These are phyloP conservation scores for Aquanectria penicillioides DNA, from an alignment of 2,329 filamentous ascomycete genomes.

Conservation along the genomic window DNA sequence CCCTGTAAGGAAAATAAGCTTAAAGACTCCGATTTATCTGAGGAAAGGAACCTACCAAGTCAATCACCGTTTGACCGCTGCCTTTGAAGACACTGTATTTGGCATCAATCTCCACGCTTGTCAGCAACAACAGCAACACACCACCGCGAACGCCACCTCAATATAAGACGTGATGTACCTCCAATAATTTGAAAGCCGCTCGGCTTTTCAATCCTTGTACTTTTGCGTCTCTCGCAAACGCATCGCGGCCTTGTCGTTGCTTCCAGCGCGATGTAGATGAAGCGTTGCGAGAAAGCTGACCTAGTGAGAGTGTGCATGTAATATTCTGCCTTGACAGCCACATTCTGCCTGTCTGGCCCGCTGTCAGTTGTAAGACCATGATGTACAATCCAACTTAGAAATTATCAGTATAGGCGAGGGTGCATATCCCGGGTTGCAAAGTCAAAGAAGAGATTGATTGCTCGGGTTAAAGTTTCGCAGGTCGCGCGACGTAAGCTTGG, in stretches of 20 bases:
- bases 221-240: constrained; percentile 78
- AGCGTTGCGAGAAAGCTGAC: background rate
- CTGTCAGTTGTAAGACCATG: constrained; percentile 2
- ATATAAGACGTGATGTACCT: constrained; percentile 61
- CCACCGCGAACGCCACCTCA: background rate
- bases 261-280: constrained; percentile 84
- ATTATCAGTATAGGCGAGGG: too few relatives aligned
- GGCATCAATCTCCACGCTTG: constrained; percentile 74
- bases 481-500: too few relatives aligned
- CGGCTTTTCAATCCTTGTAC: constrained; percentile 86
- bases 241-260: constrained; percentile 78
- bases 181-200: constrained; percentile 91
- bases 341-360: constrained; percentile 3
- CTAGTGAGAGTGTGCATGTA: background rate
- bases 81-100: constrained; percentile 82
- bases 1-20: constrained; percentile 60
- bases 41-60: constrained; percentile 69
- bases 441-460: too few relatives aligned
- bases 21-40: background rate
- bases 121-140: constrained; percentile 6
- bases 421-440: too few relatives aligned
- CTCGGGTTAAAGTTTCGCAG: too few relatives aligned
- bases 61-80: constrained; percentile 83
- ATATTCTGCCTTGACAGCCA: background rate
- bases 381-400: too few relatives aligned